Percentiles rank a stretch among this genome's conserved stretches.
These are phyloP conservation scores for Podila epicladia DNA, from an alignment of 192 early-diverging fungal species.

Conservation along the genomic window DNA sequence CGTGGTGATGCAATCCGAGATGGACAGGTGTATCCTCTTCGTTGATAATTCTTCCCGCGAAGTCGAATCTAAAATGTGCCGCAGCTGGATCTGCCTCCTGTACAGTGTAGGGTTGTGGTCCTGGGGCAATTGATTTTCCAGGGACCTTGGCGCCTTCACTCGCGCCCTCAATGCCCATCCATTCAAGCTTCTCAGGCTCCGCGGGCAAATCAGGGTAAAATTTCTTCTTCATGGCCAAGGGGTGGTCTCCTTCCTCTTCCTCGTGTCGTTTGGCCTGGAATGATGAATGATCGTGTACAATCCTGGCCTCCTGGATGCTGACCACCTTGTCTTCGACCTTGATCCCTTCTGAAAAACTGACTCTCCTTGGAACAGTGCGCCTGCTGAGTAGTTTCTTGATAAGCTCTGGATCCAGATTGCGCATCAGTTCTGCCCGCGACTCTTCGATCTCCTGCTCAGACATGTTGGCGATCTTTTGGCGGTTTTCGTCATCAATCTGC, in stretches of 20 bases:
- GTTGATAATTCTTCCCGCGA: conserved; percentile 76
- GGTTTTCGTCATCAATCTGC: conserved; percentile 66
- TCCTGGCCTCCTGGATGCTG: conserved; percentile 33
- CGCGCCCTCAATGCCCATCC: conserved; percentile 63
- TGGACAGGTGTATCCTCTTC: conserved; percentile 62
- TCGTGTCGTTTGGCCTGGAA: conserved; percentile 38
- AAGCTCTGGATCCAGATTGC: conserved; percentile 67
- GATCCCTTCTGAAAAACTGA: conserved; percentile 40
- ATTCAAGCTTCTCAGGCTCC: conserved; percentile 74
- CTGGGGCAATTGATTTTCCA: conserved; percentile 54
- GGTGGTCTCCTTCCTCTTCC: conserved; percentile 51
- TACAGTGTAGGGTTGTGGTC: conserved; percentile 61
- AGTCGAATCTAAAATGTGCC: conserved; percentile 78
- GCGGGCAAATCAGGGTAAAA: conserved; percentile 64
- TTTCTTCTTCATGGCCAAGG: conserved; percentile 56
- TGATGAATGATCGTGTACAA: conserved; percentile 10
- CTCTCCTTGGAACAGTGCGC: conserved; percentile 36
- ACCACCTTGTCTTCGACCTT: conserved; percentile 30
- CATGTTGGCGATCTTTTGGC: conserved; percentile 68
- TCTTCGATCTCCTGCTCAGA: conserved; percentile 73
- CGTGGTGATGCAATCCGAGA: conserved; percentile 91
- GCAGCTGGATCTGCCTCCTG: conserved; percentile 55
- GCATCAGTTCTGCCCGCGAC: conserved; percentile 72
- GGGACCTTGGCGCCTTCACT: conserved; percentile 27
- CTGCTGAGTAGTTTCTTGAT: conserved; percentile 69